Conservation (phyloP, 495 filamentous ascomycete species). For the Xylaria grammica region DNA sequence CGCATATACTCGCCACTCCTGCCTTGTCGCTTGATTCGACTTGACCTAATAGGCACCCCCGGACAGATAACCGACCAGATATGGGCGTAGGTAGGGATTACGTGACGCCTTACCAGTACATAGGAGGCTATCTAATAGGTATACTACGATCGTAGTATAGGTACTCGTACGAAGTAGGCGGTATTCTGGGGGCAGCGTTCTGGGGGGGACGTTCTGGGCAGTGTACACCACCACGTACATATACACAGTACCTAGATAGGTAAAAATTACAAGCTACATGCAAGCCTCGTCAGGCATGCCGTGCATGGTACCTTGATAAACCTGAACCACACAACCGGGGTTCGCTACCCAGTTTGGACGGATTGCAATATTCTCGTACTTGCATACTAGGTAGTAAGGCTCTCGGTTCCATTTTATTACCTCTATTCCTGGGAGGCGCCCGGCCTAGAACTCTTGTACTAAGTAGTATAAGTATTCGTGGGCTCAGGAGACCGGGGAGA, state of each 20-base stretch:
- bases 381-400: constrained; percentile 16
- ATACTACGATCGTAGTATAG: constrained; percentile 27
- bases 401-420: constrained; percentile 26
- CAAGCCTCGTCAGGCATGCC: too few relatives aligned
- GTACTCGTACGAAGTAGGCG: too few relatives aligned
- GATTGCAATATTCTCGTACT: not conserved
- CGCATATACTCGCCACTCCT: too few relatives aligned
- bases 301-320: too few relatives aligned
- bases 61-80: not conserved
- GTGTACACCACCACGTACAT: too few relatives aligned
- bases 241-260: too few relatives aligned
- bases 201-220: too few relatives aligned
- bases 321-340: too few relatives aligned
- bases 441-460: constrained; percentile 21
- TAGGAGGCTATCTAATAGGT: not conserved
- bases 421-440: constrained; percentile 22
- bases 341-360: not conserved
- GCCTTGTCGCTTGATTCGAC: too few relatives aligned
- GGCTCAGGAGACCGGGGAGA: not conserved
- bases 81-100: not conserved
- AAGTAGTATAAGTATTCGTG: constrained; percentile 5
- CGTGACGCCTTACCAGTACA: not conserved
- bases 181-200: too few relatives aligned
- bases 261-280: too few relatives aligned
- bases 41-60: too few relatives aligned